Conservation (phyloP, 768 basidiomycete genomes). For the Glaciozyma martinii region DNA sequence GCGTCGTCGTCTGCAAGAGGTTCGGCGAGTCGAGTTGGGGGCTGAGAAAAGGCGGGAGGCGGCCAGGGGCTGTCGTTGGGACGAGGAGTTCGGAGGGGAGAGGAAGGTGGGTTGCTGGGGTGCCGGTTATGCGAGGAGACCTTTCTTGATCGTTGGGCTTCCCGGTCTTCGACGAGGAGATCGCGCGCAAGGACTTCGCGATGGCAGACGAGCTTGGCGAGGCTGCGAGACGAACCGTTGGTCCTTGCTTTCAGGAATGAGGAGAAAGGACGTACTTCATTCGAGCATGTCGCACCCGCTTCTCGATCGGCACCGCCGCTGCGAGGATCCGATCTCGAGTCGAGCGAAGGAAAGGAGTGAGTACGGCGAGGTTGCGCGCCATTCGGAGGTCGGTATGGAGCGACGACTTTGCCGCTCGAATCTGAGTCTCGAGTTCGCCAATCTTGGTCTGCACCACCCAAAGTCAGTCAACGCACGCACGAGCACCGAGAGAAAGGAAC, state of each 20-base stretch:
- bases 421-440: conserved; percentile 53
- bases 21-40: not conserved
- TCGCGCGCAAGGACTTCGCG: conserved; percentile 66
- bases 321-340: conserved; percentile 66
- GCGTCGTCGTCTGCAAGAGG: conserved; percentile 3
- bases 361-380: conserved; percentile 68
- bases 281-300: conserved; percentile 47
- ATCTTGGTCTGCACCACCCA: conserved; percentile 53
- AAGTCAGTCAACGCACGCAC: not conserved
- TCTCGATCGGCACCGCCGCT: conserved; percentile 56
- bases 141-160: conserved; percentile 16
- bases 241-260: not conserved
- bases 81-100: not conserved
- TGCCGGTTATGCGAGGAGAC: conserved; percentile 9
- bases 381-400: conserved; percentile 63
- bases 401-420: conserved; percentile 49
- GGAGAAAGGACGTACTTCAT: conserved; percentile 14
- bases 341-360: conserved; percentile 77
- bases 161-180: conserved; percentile 44
- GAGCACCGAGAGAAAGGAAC: conserved; percentile 5
- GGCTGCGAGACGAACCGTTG: conserved; percentile 12
- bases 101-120: conserved; percentile 6
- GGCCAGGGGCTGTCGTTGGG: not conserved
- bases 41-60: not conserved
- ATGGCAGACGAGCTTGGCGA: conserved; percentile 64